phyloP scores from a whole-genome alignment of 805 yeast species.

The Millerago galiae region DNA sequence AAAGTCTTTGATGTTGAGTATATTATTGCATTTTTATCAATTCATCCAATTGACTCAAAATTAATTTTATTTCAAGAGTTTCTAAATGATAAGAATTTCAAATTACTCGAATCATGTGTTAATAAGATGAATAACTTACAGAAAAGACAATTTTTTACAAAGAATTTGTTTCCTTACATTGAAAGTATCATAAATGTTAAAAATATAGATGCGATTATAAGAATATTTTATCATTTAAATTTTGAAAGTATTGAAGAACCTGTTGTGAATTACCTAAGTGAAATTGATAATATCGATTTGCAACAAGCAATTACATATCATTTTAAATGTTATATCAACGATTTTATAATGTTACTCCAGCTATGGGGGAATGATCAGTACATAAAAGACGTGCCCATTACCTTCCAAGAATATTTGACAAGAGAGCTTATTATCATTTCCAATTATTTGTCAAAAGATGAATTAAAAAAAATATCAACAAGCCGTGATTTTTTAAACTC shows the following conservation, averaged over 20 bases:
- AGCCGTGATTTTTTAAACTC: conserved; percentile 38
- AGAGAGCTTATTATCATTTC: conserved; percentile 37
- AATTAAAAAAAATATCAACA: conserved; percentile 27
- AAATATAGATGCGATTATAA: conserved; percentile 9
- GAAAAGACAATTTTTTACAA: conserved; percentile 13
- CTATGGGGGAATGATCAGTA: conserved; percentile 33
- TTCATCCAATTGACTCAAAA: conserved; percentile 22
- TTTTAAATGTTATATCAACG: conserved; percentile 4
- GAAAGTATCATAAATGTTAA: conserved; percentile 1
- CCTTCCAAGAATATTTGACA: conserved; percentile 43
- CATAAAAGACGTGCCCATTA: conserved; percentile 34
- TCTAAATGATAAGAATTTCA: conserved; percentile 8
- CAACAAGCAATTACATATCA: conserved; percentile 10
- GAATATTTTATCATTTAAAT: conserved; percentile 9
- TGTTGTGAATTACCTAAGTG: conserved; percentile 4
- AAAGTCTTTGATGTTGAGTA: conserved; percentile 6
- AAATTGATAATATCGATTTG: conserved; percentile 6
- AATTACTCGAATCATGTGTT: background rate
- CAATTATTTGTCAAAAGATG: conserved; percentile 17
- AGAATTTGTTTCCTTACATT: conserved; percentile 16
- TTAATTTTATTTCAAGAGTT: conserved; percentile 10
- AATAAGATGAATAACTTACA: conserved; percentile 10
- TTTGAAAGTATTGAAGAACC: conserved; percentile 6
- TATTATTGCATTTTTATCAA: conserved; percentile 15
- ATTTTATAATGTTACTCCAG: conserved; percentile 10